Conservation (phyloP, 495 filamentous ascomycete genomes). For the Penicillium cataractarum region DNA sequence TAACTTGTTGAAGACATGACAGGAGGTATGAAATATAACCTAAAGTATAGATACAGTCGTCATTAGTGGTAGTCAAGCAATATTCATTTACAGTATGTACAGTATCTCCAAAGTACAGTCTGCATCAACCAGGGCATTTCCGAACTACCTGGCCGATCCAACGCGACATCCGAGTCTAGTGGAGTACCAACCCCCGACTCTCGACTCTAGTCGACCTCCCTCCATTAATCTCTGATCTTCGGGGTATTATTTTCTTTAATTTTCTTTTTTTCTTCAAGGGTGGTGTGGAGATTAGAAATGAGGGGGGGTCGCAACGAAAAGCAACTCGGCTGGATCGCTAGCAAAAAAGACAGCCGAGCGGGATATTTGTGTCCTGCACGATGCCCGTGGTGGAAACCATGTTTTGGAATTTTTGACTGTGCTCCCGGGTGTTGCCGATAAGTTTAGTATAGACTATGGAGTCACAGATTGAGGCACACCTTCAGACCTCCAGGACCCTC, state of each 20-base stretch:
- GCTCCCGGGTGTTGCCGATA: slow-evolving; percentile 23
- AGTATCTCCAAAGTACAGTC: neutral
- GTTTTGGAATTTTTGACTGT: slow-evolving; percentile 14
- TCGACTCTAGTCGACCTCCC: neutral
- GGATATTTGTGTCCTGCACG: slow-evolving; percentile 3
- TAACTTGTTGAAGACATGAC: neutral
- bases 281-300: slow-evolving; percentile 7
- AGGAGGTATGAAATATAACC: neutral
- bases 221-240: neutral
- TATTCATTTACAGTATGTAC: neutral
- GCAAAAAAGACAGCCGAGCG: neutral
- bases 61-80: neutral
- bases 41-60: no score
- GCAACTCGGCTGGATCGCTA: neutral
- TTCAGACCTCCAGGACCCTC: neutral
- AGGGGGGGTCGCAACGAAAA: neutral
- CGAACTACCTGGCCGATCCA: neutral
- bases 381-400: slow-evolving; percentile 17
- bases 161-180: neutral
- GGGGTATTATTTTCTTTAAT: neutral
- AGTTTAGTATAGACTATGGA: neutral
- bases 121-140: neutral
- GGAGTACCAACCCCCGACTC: slow-evolving; percentile 4
- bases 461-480: neutral
- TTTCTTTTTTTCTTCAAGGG: slow-evolving; percentile 1